A percentile compares a stretch with the other conserved stretches of the same genome.
These are phyloP conservation scores for Helminthosporium solani DNA, from an alignment of 2,329 filamentous ascomycete genomes.

Conservation along the genomic window DNA sequence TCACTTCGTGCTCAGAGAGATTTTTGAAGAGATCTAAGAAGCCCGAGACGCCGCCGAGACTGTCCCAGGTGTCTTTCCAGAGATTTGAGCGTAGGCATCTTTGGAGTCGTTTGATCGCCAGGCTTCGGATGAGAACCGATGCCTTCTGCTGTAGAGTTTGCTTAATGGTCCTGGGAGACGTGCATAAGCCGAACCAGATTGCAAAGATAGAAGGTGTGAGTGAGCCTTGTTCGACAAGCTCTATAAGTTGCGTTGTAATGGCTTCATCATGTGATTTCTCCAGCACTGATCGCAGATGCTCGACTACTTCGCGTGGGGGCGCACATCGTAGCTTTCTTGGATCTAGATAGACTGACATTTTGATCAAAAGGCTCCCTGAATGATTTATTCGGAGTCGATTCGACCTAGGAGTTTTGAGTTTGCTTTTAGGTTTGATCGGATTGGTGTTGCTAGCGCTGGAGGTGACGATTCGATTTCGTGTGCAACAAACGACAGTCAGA, in stretches of 20 bases:
- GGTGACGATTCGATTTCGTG: too few species aligned
- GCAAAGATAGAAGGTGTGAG: conserved; percentile 19
- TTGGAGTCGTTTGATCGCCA: conserved; percentile 21
- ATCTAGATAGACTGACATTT: conserved; percentile 1
- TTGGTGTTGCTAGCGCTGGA: too few species aligned
- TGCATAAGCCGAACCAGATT: conserved; percentile 28
- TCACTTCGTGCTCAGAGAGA: conserved; percentile 29
- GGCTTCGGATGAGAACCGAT: conserved; percentile 22
- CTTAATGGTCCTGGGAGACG: conserved; percentile 16
- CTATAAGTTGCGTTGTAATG: conserved; percentile 2
- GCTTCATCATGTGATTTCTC: background rate
- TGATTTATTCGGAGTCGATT: too few species aligned
- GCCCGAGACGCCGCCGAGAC: conserved; percentile 25
- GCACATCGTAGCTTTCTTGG: conserved; percentile 1
- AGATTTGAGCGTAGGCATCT: conserved; percentile 14
- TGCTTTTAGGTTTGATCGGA: too few species aligned
- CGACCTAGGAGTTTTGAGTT: too few species aligned
- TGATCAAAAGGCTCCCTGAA: background rate
- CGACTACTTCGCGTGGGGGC: conserved; percentile 1
- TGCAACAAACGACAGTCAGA: too few species aligned
- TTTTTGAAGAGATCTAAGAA: conserved; percentile 24
- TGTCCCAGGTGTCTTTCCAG: conserved; percentile 32
- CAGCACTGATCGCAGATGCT: conserved; percentile 2
- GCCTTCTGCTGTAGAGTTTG: conserved; percentile 23
- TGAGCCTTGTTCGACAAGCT: conserved; percentile 7